Evolutionary conservation across 2,329 filamentous ascomycete species (phyloP), one percentile per base, ranked within the genome.

Genomic region (Penicillium janthinellum): DNA sequence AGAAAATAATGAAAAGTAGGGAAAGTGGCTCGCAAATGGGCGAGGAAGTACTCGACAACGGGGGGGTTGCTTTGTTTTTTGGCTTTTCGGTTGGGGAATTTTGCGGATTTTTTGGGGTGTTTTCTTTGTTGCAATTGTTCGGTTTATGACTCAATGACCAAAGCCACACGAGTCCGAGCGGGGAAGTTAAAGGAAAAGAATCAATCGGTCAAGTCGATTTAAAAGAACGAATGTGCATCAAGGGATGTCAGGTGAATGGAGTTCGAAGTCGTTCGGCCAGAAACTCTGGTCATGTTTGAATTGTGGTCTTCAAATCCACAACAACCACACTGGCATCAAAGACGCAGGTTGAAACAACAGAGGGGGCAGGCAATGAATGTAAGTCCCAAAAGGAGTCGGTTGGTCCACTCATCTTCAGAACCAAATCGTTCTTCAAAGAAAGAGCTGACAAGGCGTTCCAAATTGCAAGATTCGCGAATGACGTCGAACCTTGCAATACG

Each of bases 311-410:
- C 42, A 11, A 54, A 44, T 55, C 20, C 17, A 38, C 8, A 8
- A 35, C 37, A 38, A 22, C 6, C 22, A 38, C 41, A 57, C 38
- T 31, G 22, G 44, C 38, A 54, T 56, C 35, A 20, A 56, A 42
- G 39, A 60, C 55, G 57, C 54, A 45, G n/a, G 14, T 15, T 31
- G 22, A 17, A 45, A 37, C 54, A 44, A 52, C 39, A 28, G 49
- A n/a, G 20, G 31, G 47, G 56, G 49, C 31, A 17, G 17, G 38
- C 54, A 63, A 64, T 22, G 55, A 61, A 56, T 41, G 59, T 59
- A 58, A 42, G 49, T 63, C 58, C 58, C 56, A 57, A 52, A 57
- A 22, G 59, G 51, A 60, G 44, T 63, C 47, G 61, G 45, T 15
- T 34, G n/a, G 34, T 44, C 42, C 35, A 22, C 49, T 52, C 52